These are phyloP conservation scores for Rutstroemia sydowiana DNA, from an alignment of 2,329 filamentous ascomycete genomes.

Conservation along the genomic window DNA sequence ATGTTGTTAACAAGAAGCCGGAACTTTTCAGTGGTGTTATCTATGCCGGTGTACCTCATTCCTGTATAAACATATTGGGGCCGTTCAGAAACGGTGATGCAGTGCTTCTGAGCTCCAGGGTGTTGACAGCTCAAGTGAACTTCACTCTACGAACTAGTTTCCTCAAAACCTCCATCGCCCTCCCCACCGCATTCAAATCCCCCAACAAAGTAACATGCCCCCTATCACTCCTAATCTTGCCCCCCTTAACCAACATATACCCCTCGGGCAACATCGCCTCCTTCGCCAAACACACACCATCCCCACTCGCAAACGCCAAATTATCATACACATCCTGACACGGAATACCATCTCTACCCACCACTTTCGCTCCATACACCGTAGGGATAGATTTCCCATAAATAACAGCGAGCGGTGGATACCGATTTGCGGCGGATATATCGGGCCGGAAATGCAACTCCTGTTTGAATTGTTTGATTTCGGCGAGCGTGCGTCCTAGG, in stretches of 20 bases:
- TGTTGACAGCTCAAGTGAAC: slow-evolving; percentile 87
- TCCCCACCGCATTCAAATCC: slow-evolving; percentile 73
- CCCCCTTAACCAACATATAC: slow-evolving; percentile 66
- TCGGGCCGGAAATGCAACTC: slow-evolving; percentile 57
- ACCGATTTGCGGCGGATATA: slow-evolving; percentile 59
- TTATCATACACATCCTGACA: slow-evolving; percentile 77
- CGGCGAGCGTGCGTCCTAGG: slow-evolving; percentile 64
- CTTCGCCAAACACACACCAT: slow-evolving; percentile 80
- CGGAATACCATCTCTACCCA: slow-evolving; percentile 64
- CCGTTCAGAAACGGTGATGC: slow-evolving; percentile 89
- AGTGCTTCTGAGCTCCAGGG: slow-evolving; percentile 79
- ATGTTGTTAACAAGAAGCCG: slow-evolving; percentile 78
- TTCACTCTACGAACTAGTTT: slow-evolving; percentile 79
- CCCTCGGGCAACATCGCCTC: slow-evolving; percentile 80
- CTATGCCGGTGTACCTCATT: slow-evolving; percentile 77
- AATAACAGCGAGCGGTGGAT: slow-evolving; percentile 75
- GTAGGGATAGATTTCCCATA: slow-evolving; percentile 86
- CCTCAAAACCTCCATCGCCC: slow-evolving; percentile 61
- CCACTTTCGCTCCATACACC: slow-evolving; percentile 72
- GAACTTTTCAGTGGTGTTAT: slow-evolving; percentile 81
- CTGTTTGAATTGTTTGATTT: slow-evolving; percentile 66
- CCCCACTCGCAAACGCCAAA: slow-evolving; percentile 76
- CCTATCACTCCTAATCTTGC: slow-evolving; percentile 70
- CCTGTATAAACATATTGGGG: slow-evolving; percentile 86
- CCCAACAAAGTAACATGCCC: slow-evolving; percentile 85